These are phyloP conservation scores for Zymoseptoria tritici DNA, from an alignment of 2,329 filamentous ascomycete genomes.

Conservation along the genomic window DNA sequence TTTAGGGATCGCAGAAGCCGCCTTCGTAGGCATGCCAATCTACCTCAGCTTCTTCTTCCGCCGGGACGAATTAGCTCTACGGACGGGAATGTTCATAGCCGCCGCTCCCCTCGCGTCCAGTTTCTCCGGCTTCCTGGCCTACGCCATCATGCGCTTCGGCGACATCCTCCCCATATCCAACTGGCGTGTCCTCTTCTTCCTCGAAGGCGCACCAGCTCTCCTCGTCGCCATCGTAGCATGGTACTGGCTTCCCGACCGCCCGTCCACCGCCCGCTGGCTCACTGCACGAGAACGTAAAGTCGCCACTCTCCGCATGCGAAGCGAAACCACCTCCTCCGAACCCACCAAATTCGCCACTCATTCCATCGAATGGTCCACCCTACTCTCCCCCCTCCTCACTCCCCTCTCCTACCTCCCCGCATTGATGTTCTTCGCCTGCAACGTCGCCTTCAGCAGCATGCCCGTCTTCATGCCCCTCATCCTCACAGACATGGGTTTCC, in stretches of 20 bases:
- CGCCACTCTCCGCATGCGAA: constrained; percentile 59
- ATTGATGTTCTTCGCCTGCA: constrained; percentile 77
- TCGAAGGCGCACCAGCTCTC: constrained; percentile 80
- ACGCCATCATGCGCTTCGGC: constrained; percentile 65
- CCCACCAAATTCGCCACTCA: neutral
- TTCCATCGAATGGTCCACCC: neutral
- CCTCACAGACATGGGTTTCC: constrained; percentile 58
- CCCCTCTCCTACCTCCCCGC: constrained; percentile 69
- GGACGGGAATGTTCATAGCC: constrained; percentile 80
- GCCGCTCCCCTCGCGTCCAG: constrained; percentile 56
- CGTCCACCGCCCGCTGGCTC: constrained; percentile 42
- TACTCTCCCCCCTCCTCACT: constrained; percentile 47
- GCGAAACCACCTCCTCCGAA: constrained; percentile 35
- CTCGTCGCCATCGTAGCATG: constrained; percentile 67
- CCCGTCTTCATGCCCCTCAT: constrained; percentile 75
- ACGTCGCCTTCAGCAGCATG: constrained; percentile 80
- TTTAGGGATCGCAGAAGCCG: constrained; percentile 53
- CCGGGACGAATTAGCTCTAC: constrained; percentile 67
- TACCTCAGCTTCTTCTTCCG: constrained; percentile 59
- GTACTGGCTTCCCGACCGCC: constrained; percentile 68
- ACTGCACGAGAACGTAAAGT: constrained; percentile 49
- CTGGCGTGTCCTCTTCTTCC: constrained; percentile 77
- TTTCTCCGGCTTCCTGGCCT: constrained; percentile 72
- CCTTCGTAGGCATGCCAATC: constrained; percentile 58
- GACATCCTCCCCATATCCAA: constrained; percentile 61